These are phyloP conservation scores for Earliella scabrosa DNA, from an alignment of 1,284 basidiomycete genomes.

Conservation along the genomic window DNA sequence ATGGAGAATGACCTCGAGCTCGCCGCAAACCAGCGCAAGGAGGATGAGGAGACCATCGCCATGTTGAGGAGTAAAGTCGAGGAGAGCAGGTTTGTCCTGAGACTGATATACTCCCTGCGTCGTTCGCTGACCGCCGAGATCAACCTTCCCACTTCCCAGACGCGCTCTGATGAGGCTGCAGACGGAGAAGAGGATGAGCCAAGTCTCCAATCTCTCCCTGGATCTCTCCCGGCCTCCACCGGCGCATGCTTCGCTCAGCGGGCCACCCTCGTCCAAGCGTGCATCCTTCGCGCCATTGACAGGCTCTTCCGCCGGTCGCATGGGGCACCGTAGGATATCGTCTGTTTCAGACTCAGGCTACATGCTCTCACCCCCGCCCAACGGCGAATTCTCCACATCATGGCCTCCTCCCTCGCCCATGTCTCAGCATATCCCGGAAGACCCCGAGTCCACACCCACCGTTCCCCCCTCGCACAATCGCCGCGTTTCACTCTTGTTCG, in stretches of 20 bases:
- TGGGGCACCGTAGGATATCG: slow-evolving; percentile 67
- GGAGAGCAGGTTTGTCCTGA: slow-evolving; percentile 65
- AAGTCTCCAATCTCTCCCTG: slow-evolving; percentile 48
- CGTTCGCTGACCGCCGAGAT: slow-evolving; percentile 7
- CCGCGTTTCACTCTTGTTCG: slow-evolving; percentile 59
- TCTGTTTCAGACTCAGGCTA: slow-evolving; percentile 63
- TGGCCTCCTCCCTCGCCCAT: slow-evolving; percentile 28
- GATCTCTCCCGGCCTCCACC: slow-evolving; percentile 55
- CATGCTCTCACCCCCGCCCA: slow-evolving; percentile 24
- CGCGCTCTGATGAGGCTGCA: slow-evolving; percentile 92
- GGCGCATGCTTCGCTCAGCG: slow-evolving; percentile 40
- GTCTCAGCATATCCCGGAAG: slow-evolving; percentile 31
- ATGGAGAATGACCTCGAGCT: slow-evolving; percentile 66
- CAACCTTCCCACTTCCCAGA: slow-evolving; percentile 41
- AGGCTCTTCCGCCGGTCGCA: slow-evolving; percentile 49
- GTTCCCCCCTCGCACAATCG: slow-evolving; percentile 40
- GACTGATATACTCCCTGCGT: not conserved
- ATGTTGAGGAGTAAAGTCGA: slow-evolving; percentile 88
- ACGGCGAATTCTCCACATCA: slow-evolving; percentile 18
- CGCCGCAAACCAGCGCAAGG: slow-evolving; percentile 63
- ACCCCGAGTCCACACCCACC: slow-evolving; percentile 19
- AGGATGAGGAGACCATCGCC: slow-evolving; percentile 82
- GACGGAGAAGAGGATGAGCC: slow-evolving; percentile 75
- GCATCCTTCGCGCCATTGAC: slow-evolving; percentile 74
- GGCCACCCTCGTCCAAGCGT: slow-evolving; percentile 61